phyloP scores from a whole-genome alignment of 805 yeast genomes.

The Spathaspora arborariae region DNA sequence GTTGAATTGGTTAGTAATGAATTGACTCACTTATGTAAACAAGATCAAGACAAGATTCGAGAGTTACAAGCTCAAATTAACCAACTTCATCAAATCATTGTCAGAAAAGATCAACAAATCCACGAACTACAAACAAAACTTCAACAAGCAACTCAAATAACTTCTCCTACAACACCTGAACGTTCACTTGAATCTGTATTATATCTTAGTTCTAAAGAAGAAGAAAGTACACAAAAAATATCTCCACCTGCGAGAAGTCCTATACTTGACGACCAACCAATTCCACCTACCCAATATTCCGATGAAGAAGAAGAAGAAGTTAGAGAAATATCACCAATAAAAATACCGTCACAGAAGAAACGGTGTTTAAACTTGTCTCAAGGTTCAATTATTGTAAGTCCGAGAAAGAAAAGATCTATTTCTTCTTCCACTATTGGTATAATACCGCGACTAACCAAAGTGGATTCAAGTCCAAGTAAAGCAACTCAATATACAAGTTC shows the following conservation, averaged over 20 bases:
- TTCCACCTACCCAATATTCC: conserved; percentile 26
- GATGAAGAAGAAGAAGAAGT: conserved; percentile 13
- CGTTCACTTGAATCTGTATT: background rate
- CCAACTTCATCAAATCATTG: background rate
- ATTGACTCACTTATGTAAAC: conserved; percentile 1
- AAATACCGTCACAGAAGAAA: background rate
- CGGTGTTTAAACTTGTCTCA: background rate
- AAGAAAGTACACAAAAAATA: no score
- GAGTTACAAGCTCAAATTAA: background rate
- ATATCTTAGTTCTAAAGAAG: background rate
- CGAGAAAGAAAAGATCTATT: background rate
- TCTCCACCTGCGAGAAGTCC: conserved; percentile 1
- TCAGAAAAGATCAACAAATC: background rate
- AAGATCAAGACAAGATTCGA: background rate
- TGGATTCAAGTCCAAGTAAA: conserved; percentile 3
- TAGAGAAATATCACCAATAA: conserved; percentile 1
- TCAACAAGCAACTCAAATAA: background rate
- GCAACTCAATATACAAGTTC: conserved; percentile 8
- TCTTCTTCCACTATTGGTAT: background rate
- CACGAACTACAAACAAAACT: background rate
- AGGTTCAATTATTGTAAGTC: conserved; percentile 1
- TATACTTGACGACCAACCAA: background rate
- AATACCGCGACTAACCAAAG: background rate
- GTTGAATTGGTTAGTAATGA: background rate
- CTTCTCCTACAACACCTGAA: background rate